Conservation (phyloP, 169 alveolate species). For the Plasmodium sp. region DNA sequence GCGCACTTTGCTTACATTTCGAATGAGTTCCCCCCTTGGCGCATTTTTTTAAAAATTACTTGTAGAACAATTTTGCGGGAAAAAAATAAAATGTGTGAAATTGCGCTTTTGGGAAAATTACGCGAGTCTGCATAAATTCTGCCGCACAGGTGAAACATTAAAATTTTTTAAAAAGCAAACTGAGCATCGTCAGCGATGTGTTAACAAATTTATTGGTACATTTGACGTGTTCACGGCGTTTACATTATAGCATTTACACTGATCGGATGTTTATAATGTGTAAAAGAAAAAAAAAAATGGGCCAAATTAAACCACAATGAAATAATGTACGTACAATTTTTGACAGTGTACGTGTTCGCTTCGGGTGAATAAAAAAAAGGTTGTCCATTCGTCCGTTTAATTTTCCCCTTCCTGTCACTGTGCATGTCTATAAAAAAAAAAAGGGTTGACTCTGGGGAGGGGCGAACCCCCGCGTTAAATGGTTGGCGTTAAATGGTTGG, state of each 20-base stretch:
- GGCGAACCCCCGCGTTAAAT: background rate
- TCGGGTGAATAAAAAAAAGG: slow-evolving; percentile 3
- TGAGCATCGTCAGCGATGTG: background rate
- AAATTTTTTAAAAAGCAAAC: background rate
- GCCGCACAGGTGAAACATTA: background rate
- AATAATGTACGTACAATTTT: background rate
- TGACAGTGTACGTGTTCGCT: background rate
- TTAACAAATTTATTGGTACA: background rate
- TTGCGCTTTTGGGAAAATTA: slow-evolving; percentile 1
- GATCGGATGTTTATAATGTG: background rate
- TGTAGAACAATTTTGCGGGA: background rate
- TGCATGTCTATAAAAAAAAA: slow-evolving; percentile 13
- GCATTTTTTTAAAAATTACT: background rate
- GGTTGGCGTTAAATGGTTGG: background rate
- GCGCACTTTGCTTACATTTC: background rate
- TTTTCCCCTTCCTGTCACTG: background rate
- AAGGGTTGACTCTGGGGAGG: background rate
- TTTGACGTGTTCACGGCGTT: background rate
- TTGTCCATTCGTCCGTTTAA: background rate
- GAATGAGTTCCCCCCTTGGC: background rate
- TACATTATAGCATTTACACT: background rate
- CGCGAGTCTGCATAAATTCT: background rate
- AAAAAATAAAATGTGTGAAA: background rate
- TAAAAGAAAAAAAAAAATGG: slow-evolving; percentile 9
- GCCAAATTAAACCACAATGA: background rate